Percentiles rank a stretch among this genome's conserved stretches.
These are phyloP conservation scores for Colletotrichum spinosum DNA, from an alignment of 2,329 filamentous ascomycete genomes.

Conservation along the genomic window DNA sequence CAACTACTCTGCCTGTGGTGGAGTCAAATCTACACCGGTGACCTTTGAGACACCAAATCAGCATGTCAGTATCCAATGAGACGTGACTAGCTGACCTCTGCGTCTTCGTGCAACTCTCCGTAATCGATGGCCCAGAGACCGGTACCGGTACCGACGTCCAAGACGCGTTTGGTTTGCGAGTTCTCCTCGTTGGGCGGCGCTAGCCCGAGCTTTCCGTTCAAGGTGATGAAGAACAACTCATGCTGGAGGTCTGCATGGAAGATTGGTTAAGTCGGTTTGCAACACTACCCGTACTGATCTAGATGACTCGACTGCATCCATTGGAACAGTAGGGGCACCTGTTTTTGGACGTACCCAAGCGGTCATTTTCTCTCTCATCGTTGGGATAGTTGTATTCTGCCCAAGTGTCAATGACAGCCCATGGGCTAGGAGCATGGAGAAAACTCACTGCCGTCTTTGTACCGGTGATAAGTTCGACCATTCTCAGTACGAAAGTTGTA, in stretches of 20 bases:
- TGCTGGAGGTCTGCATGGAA: slow-evolving; percentile 46
- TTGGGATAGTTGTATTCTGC: slow-evolving; percentile 10
- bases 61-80: too few species aligned
- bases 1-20: slow-evolving; percentile 52
- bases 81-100: slow-evolving; percentile 41
- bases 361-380: too few species aligned
- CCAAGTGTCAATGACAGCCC: not conserved
- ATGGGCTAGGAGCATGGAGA: not conserved
- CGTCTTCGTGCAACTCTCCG: slow-evolving; percentile 40
- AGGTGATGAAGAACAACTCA: slow-evolving; percentile 42
- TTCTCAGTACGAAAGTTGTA: not conserved
- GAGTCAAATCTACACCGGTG: slow-evolving; percentile 54
- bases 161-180: slow-evolving; percentile 39
- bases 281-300: too few species aligned
- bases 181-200: slow-evolving; percentile 33
- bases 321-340: too few species aligned
- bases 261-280: too few species aligned
- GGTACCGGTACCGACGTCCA: slow-evolving; percentile 62
- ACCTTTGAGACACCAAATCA: too few species aligned
- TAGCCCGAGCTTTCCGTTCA: slow-evolving; percentile 41
- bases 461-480: slow-evolving; percentile 5
- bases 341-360: too few species aligned
- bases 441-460: slow-evolving; percentile 14
- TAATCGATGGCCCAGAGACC: slow-evolving; percentile 59
- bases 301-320: too few species aligned